Evolutionary conservation across 805 yeast species (phyloP).

Genomic region (Candida chauliodis): DNA sequence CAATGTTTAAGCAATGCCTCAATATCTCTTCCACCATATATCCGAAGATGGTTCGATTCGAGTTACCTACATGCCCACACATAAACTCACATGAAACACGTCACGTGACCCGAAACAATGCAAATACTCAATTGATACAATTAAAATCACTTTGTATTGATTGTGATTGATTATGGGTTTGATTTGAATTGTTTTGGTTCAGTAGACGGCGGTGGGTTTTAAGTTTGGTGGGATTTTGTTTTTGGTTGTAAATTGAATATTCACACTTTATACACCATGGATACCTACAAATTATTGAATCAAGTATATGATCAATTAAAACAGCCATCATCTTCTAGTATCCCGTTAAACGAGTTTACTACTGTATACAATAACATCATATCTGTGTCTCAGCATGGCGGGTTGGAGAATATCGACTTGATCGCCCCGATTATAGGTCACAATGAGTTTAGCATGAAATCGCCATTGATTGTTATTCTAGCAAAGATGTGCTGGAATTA

Average conservation of each 20-base stretch:
- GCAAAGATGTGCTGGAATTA: constrained; percentile 3
- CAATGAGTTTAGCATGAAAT: neutral
- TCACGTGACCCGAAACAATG: neutral
- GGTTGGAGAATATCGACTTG: constrained; percentile 1
- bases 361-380: neutral
- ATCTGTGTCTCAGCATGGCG: neutral
- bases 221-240: neutral
- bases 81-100: neutral
- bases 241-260: neutral
- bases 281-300: neutral
- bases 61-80: neutral
- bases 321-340: neutral
- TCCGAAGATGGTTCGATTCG: neutral
- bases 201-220: too few relatives aligned
- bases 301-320: constrained; percentile 1
- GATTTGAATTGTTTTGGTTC: too few relatives aligned
- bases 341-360: constrained; percentile 4
- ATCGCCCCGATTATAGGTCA: constrained; percentile 1
- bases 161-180: too few relatives aligned
- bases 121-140: too few relatives aligned
- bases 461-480: neutral
- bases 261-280: neutral
- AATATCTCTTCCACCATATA: too few relatives aligned
- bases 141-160: too few relatives aligned
- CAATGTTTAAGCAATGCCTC: too few relatives aligned